Evolutionary conservation across 805 yeast species (phyloP), one percentile per base, ranked within the genome.

Genomic region (Kodamaea restingae): DNA sequence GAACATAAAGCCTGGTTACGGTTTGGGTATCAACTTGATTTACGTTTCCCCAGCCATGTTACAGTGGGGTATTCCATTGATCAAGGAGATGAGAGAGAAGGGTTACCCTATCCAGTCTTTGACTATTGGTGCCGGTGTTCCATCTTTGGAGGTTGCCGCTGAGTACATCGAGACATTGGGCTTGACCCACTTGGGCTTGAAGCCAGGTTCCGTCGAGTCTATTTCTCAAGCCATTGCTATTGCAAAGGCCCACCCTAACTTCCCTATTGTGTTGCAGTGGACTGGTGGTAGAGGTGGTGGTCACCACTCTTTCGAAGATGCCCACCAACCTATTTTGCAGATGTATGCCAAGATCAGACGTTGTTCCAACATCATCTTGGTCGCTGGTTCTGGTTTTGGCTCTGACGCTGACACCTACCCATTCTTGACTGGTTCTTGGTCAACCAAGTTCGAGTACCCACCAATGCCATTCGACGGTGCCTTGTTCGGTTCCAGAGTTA

Each of bases 211-310:
- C 18, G 76, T 88, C 41, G 98, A 93, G 52, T 84, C 97, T 32
- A 88, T 93, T 56, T 73, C 80, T 49, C 91, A 85, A 63, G 86
- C 81, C 51, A 81, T 93, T 53, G 69, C 83, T 45, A 93, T 93
- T 59, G 98, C 99, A 40, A 87, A 85, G 60, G 90, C 95, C 36
- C 95, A 90, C 69, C 98, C 98, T 50, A 70, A 64, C 47, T 93
- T 93, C 90, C 99, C 98, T 48, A 88, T 93, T 57, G 91, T 93
- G 40, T 71, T 93, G 54, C 98, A 93, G 74, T 93, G 99, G 99
- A 93, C 99, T 44, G 98, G 98, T 77, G 99, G 99, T 67, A 90
- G 99, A 78, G 99, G 97, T 72, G 99, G 99, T 78, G 99, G 99
- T 60, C 99, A 93, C 65, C 99, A 93, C 67, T 91, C 98, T 36